Base-by-base conservation (phyloP, 2,329 filamentous ascomycete genomes). In the Thielaviopsis musarum region DNA sequence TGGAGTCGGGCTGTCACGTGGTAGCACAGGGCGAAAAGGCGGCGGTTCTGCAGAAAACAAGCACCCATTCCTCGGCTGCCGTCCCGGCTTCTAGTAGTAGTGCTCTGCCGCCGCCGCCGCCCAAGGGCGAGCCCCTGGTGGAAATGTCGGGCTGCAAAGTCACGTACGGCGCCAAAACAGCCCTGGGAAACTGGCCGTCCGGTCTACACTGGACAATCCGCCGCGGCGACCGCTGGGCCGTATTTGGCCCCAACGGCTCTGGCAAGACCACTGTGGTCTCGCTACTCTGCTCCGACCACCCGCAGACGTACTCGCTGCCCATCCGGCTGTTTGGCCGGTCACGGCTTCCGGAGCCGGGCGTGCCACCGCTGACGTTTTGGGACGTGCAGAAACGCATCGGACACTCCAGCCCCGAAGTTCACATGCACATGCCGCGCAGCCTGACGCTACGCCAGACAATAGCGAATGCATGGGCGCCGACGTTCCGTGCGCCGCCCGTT, bases 211-310 rank as follows among this genome's bases (percentile, higher is more conserved):
- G 93, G 89, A 87, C 79, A 0, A 84, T 97, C 24, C 81, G 83
- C 48, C 81, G 85, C 57, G 91, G 91, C 24, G 83, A 96, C 68
- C 82, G 91, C 63, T 95, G 90, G 87, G 91, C 88, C 2, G 80
- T 97, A 19, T 93, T 98, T 67, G 93, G 93, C 0, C 86, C 91
- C 34, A 97, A 98, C 66, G 93, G 87, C 13, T 95, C 89, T 0
- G 93, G 93, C 19, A 98, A 98, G 74, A 98, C 93, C 0, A 98
- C 93, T 0, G 78, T 98, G 48, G 80, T 97, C 28, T 93, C 90
- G 5, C 77, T 98, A 5, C 87, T 98, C 61, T 94, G 88, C 62
- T 97, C 91, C 0, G 93, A 98, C 67, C 93, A 98, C 66, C 93
- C 93, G 0, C 91, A 97, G 70, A 84, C 91, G 0, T 98, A 97